A percentile compares a stretch with the other conserved stretches of the same genome.
Evolutionary conservation across 116 monocot genomes (phyloP).

Genomic region (Papilionanthe hybrid): DNA sequence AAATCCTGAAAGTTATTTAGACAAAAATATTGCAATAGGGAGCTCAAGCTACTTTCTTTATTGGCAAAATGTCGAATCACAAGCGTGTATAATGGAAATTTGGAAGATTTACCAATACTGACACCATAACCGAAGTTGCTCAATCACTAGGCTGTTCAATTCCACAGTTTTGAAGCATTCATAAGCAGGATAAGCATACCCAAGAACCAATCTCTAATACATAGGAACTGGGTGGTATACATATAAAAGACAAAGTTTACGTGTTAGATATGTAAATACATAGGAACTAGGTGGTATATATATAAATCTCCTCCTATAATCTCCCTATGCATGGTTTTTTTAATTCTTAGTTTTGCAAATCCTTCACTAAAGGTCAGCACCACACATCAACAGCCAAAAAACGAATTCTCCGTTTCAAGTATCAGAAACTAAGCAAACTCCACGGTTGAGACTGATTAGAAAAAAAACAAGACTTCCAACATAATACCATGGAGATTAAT

Average conservation of each 20-base stretch:
- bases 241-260: constrained; percentile 47
- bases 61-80: not conserved
- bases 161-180: constrained; percentile 61
- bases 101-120: constrained; percentile 46
- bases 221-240: no score
- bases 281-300: no score
- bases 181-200: no score
- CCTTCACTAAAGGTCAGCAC: not conserved
- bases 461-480: no score
- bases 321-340: not conserved
- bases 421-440: no score
- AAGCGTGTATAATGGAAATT: not conserved
- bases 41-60: not conserved
- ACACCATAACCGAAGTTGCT: constrained; percentile 54
- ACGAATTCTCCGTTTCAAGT: no score
- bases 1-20: constrained; percentile 32
- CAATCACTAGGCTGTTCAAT: constrained; percentile 49
- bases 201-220: no score
- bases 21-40: no score
- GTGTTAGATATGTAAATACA: no score
- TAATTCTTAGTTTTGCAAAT: not conserved
- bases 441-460: no score
- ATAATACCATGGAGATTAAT: no score
- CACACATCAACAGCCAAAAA: not conserved
- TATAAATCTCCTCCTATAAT: no score